phyloP scores from a whole-genome alignment of 331 rosid species.

The Malus hybrid region DNA sequence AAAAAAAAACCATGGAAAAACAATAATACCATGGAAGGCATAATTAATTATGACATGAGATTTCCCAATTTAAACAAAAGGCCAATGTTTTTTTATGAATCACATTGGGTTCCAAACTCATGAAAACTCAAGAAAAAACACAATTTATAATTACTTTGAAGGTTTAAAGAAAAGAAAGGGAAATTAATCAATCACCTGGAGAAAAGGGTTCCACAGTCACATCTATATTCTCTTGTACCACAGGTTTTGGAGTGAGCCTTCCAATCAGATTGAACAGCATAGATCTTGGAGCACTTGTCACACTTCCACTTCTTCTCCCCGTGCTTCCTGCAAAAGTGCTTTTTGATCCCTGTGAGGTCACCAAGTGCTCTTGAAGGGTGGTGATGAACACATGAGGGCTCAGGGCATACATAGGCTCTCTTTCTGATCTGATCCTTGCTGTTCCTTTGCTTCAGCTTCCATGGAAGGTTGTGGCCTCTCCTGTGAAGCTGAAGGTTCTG shows the following conservation, averaged over 20 bases:
- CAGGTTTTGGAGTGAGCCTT: constrained; percentile 96
- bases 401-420: constrained; percentile 95
- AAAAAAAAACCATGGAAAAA: neutral
- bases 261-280: constrained; percentile 99
- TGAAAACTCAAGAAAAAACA: neutral
- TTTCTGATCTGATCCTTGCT: constrained; percentile 61
- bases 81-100: neutral
- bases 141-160: neutral
- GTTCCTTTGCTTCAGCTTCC: constrained; percentile 95
- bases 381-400: constrained; percentile 88
- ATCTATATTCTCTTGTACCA: constrained; percentile 94
- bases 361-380: constrained; percentile 95
- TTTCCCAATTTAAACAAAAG: neutral
- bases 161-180: neutral
- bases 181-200: constrained; percentile 50
- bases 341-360: constrained; percentile 94
- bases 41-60: neutral
- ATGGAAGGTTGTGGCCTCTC: constrained; percentile 97
- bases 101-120: neutral
- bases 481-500: constrained; percentile 96
- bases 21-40: neutral
- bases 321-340: constrained; percentile 87
- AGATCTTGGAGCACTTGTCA: constrained; percentile 85
- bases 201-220: constrained; percentile 97
- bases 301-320: constrained; percentile 99